Percentiles rank a stretch among this genome's conserved stretches.
Evolutionary conservation across 176 grass and related monocot genomes (phyloP).

Genomic region (Oryza glumipatula): DNA sequence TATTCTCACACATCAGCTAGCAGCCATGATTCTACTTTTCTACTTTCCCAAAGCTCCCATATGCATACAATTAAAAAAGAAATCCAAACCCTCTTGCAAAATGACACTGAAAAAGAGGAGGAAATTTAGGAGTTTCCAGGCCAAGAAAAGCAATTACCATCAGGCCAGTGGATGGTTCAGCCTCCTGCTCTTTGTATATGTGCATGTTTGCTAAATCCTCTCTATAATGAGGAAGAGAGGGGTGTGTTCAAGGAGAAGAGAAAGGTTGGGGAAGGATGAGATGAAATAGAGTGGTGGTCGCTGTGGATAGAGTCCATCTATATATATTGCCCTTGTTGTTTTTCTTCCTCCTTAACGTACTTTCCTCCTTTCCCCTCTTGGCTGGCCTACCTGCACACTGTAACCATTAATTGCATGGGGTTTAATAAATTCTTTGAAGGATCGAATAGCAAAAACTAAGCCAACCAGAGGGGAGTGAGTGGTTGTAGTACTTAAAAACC

Average conservation of each 20-base stretch:
- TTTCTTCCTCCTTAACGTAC: constrained; percentile 25
- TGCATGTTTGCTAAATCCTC: constrained; percentile 31
- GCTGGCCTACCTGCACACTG: neutral
- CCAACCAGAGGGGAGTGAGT: no score
- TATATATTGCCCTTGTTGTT: constrained; percentile 28
- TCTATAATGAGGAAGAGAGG: neutral
- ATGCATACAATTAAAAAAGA: neutral
- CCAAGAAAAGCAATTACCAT: constrained; percentile 48
- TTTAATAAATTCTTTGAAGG: neutral
- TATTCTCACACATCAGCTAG: neutral
- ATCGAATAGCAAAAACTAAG: no score
- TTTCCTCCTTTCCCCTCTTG: constrained; percentile 22
- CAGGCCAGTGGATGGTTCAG: constrained; percentile 37
- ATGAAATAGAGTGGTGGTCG: constrained; percentile 24
- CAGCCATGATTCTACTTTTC: constrained; percentile 25
- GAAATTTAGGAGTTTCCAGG: neutral
- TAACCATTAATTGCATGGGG: neutral
- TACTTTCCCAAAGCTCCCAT: neutral
- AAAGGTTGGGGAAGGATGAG: neutral
- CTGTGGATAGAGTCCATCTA: constrained; percentile 13
- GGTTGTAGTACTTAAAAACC: no score
- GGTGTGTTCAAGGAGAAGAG: constrained; percentile 27
- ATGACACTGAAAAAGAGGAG: neutral
- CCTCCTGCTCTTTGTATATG: constrained; percentile 27
- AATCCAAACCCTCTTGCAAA: constrained; percentile 6